Evolutionary conservation across 306 rosid species (phyloP).

Genomic region (Glycyrrhiza uralensis): DNA sequence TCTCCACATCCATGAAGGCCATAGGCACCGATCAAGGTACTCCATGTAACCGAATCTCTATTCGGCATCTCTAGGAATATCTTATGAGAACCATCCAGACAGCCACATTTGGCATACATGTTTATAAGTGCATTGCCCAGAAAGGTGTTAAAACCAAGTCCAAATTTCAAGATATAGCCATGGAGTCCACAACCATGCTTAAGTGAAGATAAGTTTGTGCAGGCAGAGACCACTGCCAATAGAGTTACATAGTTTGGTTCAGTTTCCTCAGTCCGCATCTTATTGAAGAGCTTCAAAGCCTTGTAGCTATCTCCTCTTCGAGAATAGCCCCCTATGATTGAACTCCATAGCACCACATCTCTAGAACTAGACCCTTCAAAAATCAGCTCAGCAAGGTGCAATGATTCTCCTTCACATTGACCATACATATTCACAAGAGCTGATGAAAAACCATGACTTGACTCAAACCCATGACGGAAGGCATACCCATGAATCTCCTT

Average conservation of each 20-base stretch:
- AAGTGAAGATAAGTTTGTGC: slow-evolving; percentile 44
- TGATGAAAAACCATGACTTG: slow-evolving; percentile 47
- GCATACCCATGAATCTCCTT: slow-evolving; percentile 60
- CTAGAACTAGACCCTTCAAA: slow-evolving; percentile 42
- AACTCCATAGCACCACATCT: slow-evolving; percentile 74
- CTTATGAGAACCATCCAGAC: slow-evolving; percentile 36
- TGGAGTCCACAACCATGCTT: slow-evolving; percentile 45
- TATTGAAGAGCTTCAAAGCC: slow-evolving; percentile 50
- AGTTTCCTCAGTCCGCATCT: slow-evolving; percentile 46
- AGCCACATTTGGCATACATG: slow-evolving; percentile 74
- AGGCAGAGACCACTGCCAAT: slow-evolving; percentile 55
- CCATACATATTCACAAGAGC: slow-evolving; percentile 60
- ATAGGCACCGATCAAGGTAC: slow-evolving; percentile 49
- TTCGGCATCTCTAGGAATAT: slow-evolving; percentile 48
- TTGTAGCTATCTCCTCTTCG: slow-evolving; percentile 40
- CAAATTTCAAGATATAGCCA: slow-evolving; percentile 45
- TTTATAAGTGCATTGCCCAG: slow-evolving; percentile 58
- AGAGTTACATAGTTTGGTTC: slow-evolving; percentile 61
- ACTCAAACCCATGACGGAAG: slow-evolving; percentile 45
- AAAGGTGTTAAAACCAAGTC: slow-evolving; percentile 36
- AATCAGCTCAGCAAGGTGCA: slow-evolving; percentile 41
- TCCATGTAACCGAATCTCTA: slow-evolving; percentile 60
- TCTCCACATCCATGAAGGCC: slow-evolving; percentile 65
- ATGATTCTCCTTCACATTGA: slow-evolving; percentile 33
- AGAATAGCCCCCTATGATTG: slow-evolving; percentile 52